Evolutionary conservation across 202 grass and related monocot species (phyloP).

Genomic region (Carex arenaria): DNA sequence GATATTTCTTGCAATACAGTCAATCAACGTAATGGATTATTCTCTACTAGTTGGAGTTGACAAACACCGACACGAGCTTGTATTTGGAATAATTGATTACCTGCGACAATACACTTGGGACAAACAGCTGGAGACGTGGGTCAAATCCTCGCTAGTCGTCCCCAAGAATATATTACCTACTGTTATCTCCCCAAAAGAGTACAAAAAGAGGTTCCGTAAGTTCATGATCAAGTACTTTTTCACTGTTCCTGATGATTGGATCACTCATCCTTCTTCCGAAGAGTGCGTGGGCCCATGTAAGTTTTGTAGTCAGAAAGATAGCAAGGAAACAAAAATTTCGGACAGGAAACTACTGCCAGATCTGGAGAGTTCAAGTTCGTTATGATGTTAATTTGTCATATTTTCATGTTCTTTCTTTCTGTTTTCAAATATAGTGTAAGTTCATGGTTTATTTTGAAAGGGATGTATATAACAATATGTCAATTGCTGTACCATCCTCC

Average conservation of each 20-base stretch:
- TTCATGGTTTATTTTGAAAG: constrained; percentile 23
- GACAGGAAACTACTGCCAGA: constrained; percentile 24
- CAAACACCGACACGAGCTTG: constrained; percentile 69
- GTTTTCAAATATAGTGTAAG: constrained; percentile 17
- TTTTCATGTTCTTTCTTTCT: constrained; percentile 18
- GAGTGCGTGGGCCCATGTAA: constrained; percentile 40
- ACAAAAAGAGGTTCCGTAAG: constrained; percentile 96
- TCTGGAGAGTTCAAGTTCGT: constrained; percentile 30
- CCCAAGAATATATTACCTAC: constrained; percentile 78
- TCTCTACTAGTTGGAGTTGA: constrained; percentile 95
- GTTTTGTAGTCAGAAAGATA: constrained; percentile 49
- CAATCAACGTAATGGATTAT: constrained; percentile 88
- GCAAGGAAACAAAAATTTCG: constrained; percentile 30
- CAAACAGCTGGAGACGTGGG: constrained; percentile 94
- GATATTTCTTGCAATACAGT: constrained; percentile 28
- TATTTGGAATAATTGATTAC: constrained; percentile 96
- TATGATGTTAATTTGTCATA: constrained; percentile 31
- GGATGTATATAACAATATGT: constrained; percentile 55
- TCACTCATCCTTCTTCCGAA: constrained; percentile 13
- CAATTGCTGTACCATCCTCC: constrained; percentile 34
- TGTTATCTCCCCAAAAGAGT: constrained; percentile 72
- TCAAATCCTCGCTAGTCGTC: constrained; percentile 77
- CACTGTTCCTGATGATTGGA: constrained; percentile 64
- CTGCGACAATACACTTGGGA: constrained; percentile 94
- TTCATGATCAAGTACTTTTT: constrained; percentile 87